Percentiles rank a stretch among this genome's conserved stretches.
phyloP scores from a whole-genome alignment of 805 yeast species.

The Kluyveromyces nonfermentans region DNA sequence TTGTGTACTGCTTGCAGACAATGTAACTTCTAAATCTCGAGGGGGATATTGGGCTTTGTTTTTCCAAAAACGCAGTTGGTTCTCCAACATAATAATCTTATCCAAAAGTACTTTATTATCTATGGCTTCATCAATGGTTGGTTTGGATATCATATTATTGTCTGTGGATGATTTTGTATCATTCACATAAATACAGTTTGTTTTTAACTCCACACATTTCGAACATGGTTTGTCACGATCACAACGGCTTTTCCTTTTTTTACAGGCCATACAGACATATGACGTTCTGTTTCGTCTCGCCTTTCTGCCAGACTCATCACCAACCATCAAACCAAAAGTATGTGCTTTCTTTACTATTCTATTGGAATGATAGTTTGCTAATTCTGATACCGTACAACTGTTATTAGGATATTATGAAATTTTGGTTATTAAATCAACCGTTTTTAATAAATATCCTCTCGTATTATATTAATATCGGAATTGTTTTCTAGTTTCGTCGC shows the following conservation, averaged over 20 bases:
- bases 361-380: too few relatives aligned
- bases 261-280: conserved; percentile 1
- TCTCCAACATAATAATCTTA: neutral
- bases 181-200: neutral
- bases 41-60: neutral
- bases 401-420: too few relatives aligned
- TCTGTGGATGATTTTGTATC: neutral
- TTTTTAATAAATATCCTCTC: too few relatives aligned
- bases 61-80: conserved; percentile 1
- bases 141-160: neutral
- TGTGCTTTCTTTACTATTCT: too few relatives aligned
- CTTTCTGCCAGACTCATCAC: neutral
- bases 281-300: neutral
- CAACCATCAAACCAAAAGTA: neutral
- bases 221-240: conserved; percentile 3
- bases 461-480: too few relatives aligned
- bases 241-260: conserved; percentile 2
- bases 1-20: neutral
- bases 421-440: too few relatives aligned
- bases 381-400: too few relatives aligned
- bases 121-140: neutral
- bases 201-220: neutral
- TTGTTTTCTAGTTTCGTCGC: too few relatives aligned
- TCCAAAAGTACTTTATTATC: neutral
- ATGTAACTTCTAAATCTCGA: neutral